These are phyloP conservation scores for Podila epigama DNA, from an alignment of 192 early-diverging fungal genomes.

Conservation along the genomic window DNA sequence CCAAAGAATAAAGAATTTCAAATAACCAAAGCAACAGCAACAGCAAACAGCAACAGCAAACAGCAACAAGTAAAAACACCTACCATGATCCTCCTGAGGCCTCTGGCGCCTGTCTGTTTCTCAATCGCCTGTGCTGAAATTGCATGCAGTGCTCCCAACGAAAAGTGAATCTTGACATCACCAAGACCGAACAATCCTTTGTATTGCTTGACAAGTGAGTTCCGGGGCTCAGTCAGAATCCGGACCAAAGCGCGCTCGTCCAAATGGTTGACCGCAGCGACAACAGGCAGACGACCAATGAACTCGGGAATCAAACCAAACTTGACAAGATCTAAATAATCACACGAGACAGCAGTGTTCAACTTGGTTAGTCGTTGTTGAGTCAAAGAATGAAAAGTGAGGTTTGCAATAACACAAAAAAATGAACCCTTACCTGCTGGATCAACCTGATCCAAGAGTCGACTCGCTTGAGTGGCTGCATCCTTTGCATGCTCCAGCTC, in stretches of 20 bases:
- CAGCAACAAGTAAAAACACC: not conserved
- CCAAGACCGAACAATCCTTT: slow-evolving; percentile 71
- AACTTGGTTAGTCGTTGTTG: too few relatives aligned
- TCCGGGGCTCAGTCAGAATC: slow-evolving; percentile 79
- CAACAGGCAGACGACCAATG: slow-evolving; percentile 79
- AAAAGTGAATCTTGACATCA: slow-evolving; percentile 73
- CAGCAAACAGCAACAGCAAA: not conserved
- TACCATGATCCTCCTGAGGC: slow-evolving; percentile 82
- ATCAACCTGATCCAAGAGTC: slow-evolving; percentile 68
- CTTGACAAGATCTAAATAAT: slow-evolving; percentile 69
- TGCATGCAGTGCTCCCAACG: slow-evolving; percentile 64
- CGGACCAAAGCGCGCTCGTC: slow-evolving; percentile 68
- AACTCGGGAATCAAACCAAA: slow-evolving; percentile 90
- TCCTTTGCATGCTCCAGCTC: slow-evolving; percentile 37
- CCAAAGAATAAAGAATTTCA: not conserved
- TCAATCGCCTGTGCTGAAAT: slow-evolving; percentile 75
- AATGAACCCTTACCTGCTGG: slow-evolving; percentile 51
- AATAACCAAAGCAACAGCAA: not conserved
- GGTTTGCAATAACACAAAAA: not conserved
- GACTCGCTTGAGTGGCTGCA: slow-evolving; percentile 44
- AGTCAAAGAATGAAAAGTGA: not conserved
- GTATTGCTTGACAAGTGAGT: slow-evolving; percentile 81
- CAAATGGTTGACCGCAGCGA: slow-evolving; percentile 77
- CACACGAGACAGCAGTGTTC: not conserved
- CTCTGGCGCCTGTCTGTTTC: slow-evolving; percentile 85